phyloP scores from a whole-genome alignment of 1,284 basidiomycete genomes.

The Ganoderma boninense region DNA sequence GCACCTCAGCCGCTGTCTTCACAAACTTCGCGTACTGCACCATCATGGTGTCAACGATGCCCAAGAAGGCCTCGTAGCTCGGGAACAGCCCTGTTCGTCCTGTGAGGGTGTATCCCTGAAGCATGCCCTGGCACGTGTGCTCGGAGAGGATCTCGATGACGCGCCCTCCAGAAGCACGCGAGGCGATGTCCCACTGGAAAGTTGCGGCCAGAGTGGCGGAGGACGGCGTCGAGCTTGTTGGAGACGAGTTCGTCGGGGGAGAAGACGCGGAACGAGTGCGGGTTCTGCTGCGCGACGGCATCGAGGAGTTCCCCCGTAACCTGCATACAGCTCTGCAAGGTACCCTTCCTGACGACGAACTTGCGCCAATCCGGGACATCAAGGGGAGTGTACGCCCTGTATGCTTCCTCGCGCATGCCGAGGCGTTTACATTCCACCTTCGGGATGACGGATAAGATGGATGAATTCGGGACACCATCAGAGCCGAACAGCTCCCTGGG shows the following conservation, averaged over 20 bases:
- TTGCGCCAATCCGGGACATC: conserved; percentile 72
- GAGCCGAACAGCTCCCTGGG: conserved; percentile 69
- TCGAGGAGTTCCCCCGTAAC: conserved; percentile 67
- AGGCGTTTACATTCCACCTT: conserved; percentile 61
- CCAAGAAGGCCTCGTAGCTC: conserved; percentile 88
- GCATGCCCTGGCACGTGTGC: conserved; percentile 89
- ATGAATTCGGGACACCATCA: conserved; percentile 57
- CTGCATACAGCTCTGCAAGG: conserved; percentile 82
- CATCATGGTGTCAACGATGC: conserved; percentile 82
- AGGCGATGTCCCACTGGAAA: conserved; percentile 85
- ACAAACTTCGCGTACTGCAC: conserved; percentile 88
- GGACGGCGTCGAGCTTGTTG: conserved; percentile 87
- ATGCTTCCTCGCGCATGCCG: conserved; percentile 73
- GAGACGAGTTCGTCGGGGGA: conserved; percentile 92
- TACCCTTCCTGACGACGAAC: conserved; percentile 60
- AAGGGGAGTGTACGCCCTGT: conserved; percentile 69
- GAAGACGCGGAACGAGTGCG: conserved; percentile 84
- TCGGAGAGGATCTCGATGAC: conserved; percentile 90
- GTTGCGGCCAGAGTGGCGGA: conserved; percentile 72
- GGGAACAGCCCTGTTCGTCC: conserved; percentile 88
- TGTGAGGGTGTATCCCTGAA: conserved; percentile 86
- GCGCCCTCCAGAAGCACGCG: conserved; percentile 73
- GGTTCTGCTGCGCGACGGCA: conserved; percentile 72
- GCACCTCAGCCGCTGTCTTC: conserved; percentile 82
- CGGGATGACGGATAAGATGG: conserved; percentile 68